Base-by-base conservation (phyloP, 805 yeast genomes). In the Wickerhamiella nectarea region DNA sequence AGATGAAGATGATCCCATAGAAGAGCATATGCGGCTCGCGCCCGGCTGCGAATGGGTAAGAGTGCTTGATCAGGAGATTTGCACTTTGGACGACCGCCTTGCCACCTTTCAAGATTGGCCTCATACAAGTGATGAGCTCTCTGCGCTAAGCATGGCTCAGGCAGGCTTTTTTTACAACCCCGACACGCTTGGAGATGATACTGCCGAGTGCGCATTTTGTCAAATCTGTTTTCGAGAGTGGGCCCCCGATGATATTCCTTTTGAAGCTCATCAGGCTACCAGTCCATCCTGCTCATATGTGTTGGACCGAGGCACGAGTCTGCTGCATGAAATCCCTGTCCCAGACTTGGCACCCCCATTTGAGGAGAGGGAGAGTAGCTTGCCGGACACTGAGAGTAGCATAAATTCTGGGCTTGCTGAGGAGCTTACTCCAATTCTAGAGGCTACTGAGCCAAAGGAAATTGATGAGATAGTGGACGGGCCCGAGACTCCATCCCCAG, bases 81-180 rank as follows among this genome's bases (percentile, higher is more conserved):
- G 15, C 31, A 17, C 31, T 4, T 15, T 26, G 19, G 33, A 17
- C 12, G 38, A 33, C 22, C 41, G 46, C n/a, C 34, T 43, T n/a
- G 18, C 7, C 9, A 43, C 46, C 3, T 43, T 43, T 21, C 15
- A 5, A 2, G 22, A 15, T 29, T 43, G 46, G 46, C 46, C 46
- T 3, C 42, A 43, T 19, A n/a, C 33, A 2, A 3, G 6, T 3
- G 29, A 5, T 5, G 21, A 15, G 17, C 42, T 36, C 14, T 17
- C 37, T 11, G 41, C 46, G 4, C 24, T 24, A 8, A n/a, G 28
- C 4, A 33, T 43, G 9, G 42, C 46, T 11, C 34, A 38, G 9
- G 46, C 46, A 11, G 46, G 46, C 3, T 43, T 43, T 20, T 34
- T 35, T 14, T 43, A 21, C 28, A 28, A 31, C 12, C 46, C 46